These are phyloP conservation scores for Solanum sitiens DNA, from an alignment of 257 asterid genomes.

Conservation along the genomic window DNA sequence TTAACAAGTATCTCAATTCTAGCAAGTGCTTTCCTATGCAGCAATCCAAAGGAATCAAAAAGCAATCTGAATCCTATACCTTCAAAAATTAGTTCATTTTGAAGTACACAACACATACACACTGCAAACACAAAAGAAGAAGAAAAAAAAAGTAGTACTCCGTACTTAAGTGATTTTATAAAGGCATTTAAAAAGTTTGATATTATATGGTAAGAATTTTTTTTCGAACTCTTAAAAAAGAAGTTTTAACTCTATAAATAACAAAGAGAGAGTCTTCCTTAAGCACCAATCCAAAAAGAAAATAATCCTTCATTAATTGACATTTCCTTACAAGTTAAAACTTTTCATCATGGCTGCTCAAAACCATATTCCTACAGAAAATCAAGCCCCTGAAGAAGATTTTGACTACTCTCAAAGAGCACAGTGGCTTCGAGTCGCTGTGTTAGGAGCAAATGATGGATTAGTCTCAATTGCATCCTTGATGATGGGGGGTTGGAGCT, in stretches of 20 bases:
- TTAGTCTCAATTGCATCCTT: constrained; percentile 53
- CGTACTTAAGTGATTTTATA: background rate
- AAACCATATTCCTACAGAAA: constrained; percentile 24
- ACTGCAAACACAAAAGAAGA: background rate
- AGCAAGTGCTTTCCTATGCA: constrained; percentile 23
- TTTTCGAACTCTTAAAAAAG: background rate
- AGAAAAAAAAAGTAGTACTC: background rate
- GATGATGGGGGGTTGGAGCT: constrained; percentile 75
- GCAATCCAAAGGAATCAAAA: constrained; percentile 3
- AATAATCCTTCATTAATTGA: background rate
- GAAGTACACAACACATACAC: background rate
- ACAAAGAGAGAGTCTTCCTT: background rate
- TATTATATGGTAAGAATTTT: background rate
- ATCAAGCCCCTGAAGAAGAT: constrained; percentile 16
- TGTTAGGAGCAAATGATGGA: constrained; percentile 72
- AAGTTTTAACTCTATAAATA: constrained; percentile 26
- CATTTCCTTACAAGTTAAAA: background rate
- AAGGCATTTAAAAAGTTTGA: background rate
- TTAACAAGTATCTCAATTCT: background rate
- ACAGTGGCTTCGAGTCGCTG: constrained; percentile 70
- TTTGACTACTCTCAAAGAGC: constrained; percentile 52
- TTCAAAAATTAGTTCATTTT: background rate
- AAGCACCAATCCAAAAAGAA: background rate
- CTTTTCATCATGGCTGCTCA: constrained; percentile 28
- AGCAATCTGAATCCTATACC: background rate